Evolutionary conservation across 306 rosid species (phyloP), one percentile per base, ranked within the genome.

Genomic region (barrel medic (Medicago truncatula)): DNA sequence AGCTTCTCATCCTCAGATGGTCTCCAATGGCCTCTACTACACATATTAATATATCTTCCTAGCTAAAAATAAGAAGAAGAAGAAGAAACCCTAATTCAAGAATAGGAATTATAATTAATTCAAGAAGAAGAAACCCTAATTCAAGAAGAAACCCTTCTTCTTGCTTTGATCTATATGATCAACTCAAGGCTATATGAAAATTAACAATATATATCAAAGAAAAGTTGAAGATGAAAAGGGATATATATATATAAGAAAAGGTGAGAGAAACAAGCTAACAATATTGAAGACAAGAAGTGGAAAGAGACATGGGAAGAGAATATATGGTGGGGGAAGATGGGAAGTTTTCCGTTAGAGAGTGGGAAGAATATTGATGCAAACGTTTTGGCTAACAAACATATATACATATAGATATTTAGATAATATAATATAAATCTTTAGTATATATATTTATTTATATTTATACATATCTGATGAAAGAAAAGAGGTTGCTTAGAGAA

Each of bases 1-100:
- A 95, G 98, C 76, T 88, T 90, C 67, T 92, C 96, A 69, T 95
- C 98, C 74, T 95, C 98, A 1, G 97, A 93, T 20, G 99, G 98
- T 74, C 97, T 87, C 99, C 99, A 95, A 76, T 95, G 99, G 47
- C 99, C 99, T 87, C 99, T 90, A 61, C 89, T 92, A 53, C 99
- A 92, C 97, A 94, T 91, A 76, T 65, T 3, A 28, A 28, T 76
- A 40, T 71, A 36, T 70, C 75, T 71, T 15, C 16, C 54, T 56
- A 41, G 9, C 2, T 6, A 39, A 7, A 12, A 18, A 15, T 7
- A 50, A 40, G 3, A 2, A 13, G n/a, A 50, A n/a, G 18, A 50
- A 14, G 9, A 14, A 7, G 15, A 71, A 83, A 75, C 87, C 87
- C 87, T 81, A 81, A 84, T 81, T 74, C 43, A 40, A 70, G 41